These are phyloP conservation scores for Astrephomene gubernaculifera DNA, from an alignment of 139 green algal genomes.

Conservation along the genomic window DNA sequence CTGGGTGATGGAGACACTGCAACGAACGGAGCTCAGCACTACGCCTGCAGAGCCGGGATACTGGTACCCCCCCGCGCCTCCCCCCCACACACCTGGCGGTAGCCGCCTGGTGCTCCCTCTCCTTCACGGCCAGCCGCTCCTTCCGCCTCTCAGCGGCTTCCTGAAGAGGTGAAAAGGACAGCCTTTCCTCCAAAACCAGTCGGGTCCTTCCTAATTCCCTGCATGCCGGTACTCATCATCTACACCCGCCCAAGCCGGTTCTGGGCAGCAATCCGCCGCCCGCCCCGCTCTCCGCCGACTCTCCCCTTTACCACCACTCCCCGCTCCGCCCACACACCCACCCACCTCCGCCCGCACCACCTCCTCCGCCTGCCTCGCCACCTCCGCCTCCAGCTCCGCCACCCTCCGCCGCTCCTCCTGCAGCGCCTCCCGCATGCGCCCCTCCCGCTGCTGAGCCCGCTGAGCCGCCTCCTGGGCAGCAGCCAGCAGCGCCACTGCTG, in stretches of 20 bases:
- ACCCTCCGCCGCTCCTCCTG: slow-evolving; percentile 1
- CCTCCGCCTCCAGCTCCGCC: neutral
- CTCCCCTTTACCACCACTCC: neutral
- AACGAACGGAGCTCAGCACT: too few relatives aligned
- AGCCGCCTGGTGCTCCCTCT: neutral
- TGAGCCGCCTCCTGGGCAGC: neutral
- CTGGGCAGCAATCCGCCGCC: too few relatives aligned
- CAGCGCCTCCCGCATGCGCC: neutral
- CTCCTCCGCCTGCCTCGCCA: neutral
- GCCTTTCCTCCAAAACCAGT: too few relatives aligned
- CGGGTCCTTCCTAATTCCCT: too few relatives aligned
- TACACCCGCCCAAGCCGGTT: too few relatives aligned
- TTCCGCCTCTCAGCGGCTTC: slow-evolving; percentile 22
- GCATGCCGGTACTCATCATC: too few relatives aligned
- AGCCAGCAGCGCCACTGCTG: neutral
- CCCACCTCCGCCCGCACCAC: neutral
- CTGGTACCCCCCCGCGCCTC: too few relatives aligned
- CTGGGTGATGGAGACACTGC: too few relatives aligned
- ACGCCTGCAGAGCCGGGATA: too few relatives aligned
- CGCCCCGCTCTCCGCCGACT: too few relatives aligned
- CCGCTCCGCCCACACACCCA: neutral
- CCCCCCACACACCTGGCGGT: neutral
- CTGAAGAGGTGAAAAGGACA: too few relatives aligned
- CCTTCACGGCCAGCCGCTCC: slow-evolving; percentile 6
- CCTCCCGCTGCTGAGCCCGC: slow-evolving; percentile 7